Conservation (phyloP, 2,329 filamentous ascomycete genomes). For the Botrytis fabae region DNA sequence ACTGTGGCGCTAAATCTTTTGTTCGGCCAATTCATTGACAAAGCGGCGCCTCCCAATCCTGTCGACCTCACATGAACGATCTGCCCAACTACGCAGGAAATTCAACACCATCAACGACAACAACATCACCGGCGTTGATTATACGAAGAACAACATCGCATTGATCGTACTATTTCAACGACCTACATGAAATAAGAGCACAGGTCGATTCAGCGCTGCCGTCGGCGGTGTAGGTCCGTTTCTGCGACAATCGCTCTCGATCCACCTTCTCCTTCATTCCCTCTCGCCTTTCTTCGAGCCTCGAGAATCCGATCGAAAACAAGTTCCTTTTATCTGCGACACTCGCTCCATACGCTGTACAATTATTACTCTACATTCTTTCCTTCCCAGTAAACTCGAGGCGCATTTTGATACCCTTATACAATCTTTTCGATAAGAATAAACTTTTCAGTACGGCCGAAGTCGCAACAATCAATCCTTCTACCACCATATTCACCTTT, state of each 20-base stretch:
- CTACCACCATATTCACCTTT: background rate
- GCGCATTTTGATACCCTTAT: conserved; percentile 21
- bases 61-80: conserved; percentile 17
- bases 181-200: conserved; percentile 30
- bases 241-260: conserved; percentile 27
- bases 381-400: conserved; percentile 9
- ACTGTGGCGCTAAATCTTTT: conserved; percentile 3
- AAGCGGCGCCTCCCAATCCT: conserved; percentile 16
- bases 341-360: background rate
- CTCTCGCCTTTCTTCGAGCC: conserved; percentile 14
- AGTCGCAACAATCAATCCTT: background rate
- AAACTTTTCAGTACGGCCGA: conserved; percentile 4
- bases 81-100: conserved; percentile 13
- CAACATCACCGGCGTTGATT: conserved; percentile 26
- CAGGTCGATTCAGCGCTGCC: conserved; percentile 27
- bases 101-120: conserved; percentile 30
- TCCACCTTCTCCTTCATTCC: conserved; percentile 26
- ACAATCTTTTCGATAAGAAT: conserved; percentile 13
- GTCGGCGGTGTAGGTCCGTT: conserved; percentile 29
- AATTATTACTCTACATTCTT: background rate
- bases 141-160: conserved; percentile 22
- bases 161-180: conserved; percentile 13
- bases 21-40: conserved; percentile 12
- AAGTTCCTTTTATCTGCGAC: conserved; percentile 22
- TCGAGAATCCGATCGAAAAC: conserved; percentile 19